Conservation (phyloP, 352 stramenopile genomes). For the Pythium rishiriense region DNA sequence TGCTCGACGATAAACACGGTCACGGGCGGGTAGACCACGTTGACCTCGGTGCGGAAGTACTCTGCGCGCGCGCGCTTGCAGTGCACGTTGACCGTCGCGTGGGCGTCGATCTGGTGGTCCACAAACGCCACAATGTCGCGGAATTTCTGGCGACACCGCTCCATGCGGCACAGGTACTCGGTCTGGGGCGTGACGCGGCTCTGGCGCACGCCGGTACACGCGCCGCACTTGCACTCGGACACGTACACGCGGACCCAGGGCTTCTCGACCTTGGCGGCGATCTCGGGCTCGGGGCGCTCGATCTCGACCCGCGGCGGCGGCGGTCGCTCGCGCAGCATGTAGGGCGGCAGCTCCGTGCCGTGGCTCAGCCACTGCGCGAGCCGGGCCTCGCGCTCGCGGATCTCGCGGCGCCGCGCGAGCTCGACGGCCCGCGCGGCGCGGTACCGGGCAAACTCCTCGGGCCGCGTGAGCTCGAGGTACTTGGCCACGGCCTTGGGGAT, state of each 20-base stretch:
- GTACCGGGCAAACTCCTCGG: background rate
- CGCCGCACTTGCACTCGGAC: slow-evolving; percentile 1
- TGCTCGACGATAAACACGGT: slow-evolving; percentile 64
- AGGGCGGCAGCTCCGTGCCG: slow-evolving; percentile 5
- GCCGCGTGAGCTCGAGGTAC: background rate
- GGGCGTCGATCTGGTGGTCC: slow-evolving; percentile 58
- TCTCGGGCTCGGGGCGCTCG: slow-evolving; percentile 5
- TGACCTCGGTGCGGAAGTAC: slow-evolving; percentile 36
- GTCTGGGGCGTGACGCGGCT: background rate
- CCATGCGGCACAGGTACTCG: slow-evolving; percentile 23
- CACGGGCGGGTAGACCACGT: slow-evolving; percentile 35
- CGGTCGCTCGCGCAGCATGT: slow-evolving; percentile 18
- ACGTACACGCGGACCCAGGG: background rate
- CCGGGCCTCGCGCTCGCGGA: slow-evolving; percentile 12
- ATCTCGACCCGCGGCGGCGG: slow-evolving; percentile 7
- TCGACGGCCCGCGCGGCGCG: background rate
- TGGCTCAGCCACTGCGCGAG: slow-evolving; percentile 5
- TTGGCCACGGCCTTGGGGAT: background rate
- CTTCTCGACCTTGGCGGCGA: slow-evolving; percentile 20
- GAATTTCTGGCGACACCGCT: slow-evolving; percentile 27
- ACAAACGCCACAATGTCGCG: slow-evolving; percentile 41
- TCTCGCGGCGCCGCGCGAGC: background rate
- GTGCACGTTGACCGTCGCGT: slow-evolving; percentile 43
- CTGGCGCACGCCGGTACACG: background rate
- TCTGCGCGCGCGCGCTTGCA: slow-evolving; percentile 42